These are phyloP conservation scores for Centella asiatica DNA, from an alignment of 129 eudicot species.

Conservation along the genomic window DNA sequence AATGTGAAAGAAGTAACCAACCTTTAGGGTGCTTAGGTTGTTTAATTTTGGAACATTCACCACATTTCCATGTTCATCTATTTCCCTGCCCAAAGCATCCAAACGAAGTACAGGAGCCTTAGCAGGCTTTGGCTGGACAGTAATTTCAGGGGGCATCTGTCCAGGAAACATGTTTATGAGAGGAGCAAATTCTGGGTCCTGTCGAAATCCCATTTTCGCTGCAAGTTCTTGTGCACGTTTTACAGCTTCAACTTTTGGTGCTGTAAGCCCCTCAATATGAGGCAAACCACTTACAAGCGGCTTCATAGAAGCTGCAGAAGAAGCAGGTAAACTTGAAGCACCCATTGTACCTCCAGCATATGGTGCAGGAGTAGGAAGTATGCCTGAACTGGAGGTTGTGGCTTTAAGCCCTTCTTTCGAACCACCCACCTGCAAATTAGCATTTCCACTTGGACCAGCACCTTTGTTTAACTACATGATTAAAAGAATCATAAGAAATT, in stretches of 20 bases:
- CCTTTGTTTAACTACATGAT: conserved; percentile 53
- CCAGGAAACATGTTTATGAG: conserved; percentile 91
- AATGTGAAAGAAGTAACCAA: conserved; percentile 8
- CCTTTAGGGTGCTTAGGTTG: conserved; percentile 86
- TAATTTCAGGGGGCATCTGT: conserved; percentile 67
- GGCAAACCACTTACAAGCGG: conserved; percentile 49
- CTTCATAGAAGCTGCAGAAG: conserved; percentile 28
- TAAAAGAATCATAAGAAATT: conserved; percentile 1
- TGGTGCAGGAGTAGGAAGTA: conserved; percentile 35
- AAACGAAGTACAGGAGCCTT: conserved; percentile 90
- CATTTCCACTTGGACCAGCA: conserved; percentile 27
- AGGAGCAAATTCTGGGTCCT: conserved; percentile 91
- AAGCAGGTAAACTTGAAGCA: conserved; percentile 20
- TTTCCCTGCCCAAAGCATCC: conserved; percentile 87
- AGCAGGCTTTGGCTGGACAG: conserved; percentile 78
- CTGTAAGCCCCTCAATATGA: conserved; percentile 59
- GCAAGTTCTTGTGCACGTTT: conserved; percentile 94
- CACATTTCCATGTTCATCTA: conserved; percentile 94
- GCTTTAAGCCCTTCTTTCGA: conserved; percentile 35
- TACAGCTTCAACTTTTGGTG: conserved; percentile 78
- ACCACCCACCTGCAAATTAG: conserved; percentile 29
- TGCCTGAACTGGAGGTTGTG: conserved; percentile 28
- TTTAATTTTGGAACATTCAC: conserved; percentile 61
- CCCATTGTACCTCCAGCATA: conserved; percentile 10
- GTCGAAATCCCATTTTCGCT: conserved; percentile 92